A percentile compares a stretch with the other conserved stretches of the same genome.
Evolutionary conservation across 148 eudicot species (phyloP).

Genomic region (Rhododendron kiyosumense): DNA sequence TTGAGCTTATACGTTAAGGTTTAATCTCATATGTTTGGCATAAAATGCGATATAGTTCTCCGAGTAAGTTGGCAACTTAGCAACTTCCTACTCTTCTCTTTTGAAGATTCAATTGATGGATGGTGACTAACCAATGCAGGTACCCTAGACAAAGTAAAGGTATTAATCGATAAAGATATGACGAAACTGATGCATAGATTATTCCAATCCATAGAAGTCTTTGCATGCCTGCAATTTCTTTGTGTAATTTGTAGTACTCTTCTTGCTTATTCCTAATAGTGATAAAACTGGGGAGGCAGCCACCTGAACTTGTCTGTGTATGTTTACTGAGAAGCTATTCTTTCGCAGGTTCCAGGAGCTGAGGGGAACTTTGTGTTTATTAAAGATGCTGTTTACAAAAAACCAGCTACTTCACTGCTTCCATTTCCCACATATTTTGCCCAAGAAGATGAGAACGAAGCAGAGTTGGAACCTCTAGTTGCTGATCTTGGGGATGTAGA

Average conservation of each 20-base stretch:
- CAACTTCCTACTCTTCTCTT: not conserved
- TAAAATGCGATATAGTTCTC: not conserved
- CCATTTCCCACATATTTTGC: slow-evolving; percentile 88
- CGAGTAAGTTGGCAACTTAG: not conserved
- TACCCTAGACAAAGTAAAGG: not conserved
- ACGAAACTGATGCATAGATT: not conserved
- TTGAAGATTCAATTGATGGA: not conserved
- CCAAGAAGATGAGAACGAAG: slow-evolving; percentile 59
- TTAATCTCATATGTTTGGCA: not conserved
- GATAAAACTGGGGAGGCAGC: not conserved
- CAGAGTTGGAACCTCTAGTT: slow-evolving; percentile 53
- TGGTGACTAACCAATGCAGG: not conserved
- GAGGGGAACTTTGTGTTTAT: slow-evolving; percentile 87
- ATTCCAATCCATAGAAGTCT: not conserved
- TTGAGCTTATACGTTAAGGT: not conserved
- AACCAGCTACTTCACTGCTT: slow-evolving; percentile 56
- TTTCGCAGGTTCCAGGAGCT: slow-evolving; percentile 74
- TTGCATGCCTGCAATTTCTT: not conserved
- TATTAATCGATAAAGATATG: not conserved
- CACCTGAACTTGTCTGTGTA: not conserved
- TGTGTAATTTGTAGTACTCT: not conserved
- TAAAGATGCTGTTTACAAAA: slow-evolving; percentile 70
- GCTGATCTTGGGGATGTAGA: slow-evolving; percentile 90
- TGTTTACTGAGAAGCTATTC: not conserved
- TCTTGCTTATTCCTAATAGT: too few species aligned